Base-by-base conservation (phyloP, 805 yeast species). In the Candida argentea region DNA sequence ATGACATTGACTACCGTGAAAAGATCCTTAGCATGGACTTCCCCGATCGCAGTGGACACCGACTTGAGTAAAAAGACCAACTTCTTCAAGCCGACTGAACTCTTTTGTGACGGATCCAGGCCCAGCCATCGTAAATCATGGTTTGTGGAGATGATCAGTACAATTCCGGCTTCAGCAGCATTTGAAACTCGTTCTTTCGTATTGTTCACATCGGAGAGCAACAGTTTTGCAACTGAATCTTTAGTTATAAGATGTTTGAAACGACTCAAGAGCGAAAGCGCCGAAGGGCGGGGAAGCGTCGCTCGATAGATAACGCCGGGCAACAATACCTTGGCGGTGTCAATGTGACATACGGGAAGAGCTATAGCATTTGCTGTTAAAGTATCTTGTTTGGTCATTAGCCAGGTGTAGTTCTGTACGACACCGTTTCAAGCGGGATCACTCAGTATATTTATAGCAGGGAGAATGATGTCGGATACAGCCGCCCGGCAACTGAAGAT, bases 291-390 rank as follows among this genome's bases (percentile, higher is more conserved):
- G 11, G 64, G 48, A 29, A 73, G 66, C 2, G 70, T 56, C n/a
- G 76, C 70, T 31, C 70, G 66, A 48, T 76, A 76, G 14, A 73
- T 57, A 22, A 76, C 67, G 0, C 82, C 82, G 1, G 85, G 83
- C 6, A 76, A 41, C 17, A 74, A 59, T 9, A 76, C 71, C 29
- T 61, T 42, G 34, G 57, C 52, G 24, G 66, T 57, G 36, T 62
- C 67, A 14, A 62, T 38, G 26, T 48, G 53, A 41, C 61, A 61
- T 23, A 55, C 52, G 27, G 68, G 67, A 28, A 62, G 48, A 5
- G 53, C 53, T 28, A n/a, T n/a, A n/a, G n/a, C n/a, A n/a, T n/a
- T n/a, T n/a, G n/a, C n/a, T n/a, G n/a, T n/a, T n/a, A n/a, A n/a
- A n/a, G n/a, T n/a, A n/a, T n/a, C n/a, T n/a, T n/a, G n/a, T n/a